A percentile compares a stretch with the other conserved stretches of the same genome.
phyloP scores from a whole-genome alignment of 2,329 filamentous ascomycete species.

The Byssothecium circinans region DNA sequence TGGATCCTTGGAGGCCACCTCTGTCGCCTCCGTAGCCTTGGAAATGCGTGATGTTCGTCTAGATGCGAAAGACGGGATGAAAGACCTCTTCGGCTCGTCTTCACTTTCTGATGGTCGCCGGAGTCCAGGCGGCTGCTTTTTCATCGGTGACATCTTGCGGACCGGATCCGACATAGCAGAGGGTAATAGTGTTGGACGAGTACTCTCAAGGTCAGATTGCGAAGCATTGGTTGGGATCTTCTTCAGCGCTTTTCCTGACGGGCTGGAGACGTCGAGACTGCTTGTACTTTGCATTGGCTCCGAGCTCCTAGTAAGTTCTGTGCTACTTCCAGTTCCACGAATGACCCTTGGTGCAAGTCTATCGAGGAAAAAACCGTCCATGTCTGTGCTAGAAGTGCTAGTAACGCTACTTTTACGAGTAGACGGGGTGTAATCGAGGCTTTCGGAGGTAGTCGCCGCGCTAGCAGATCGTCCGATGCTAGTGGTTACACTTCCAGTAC shows the following conservation, averaged over 20 bases:
- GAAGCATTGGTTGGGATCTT: conserved; percentile 23
- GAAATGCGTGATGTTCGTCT: conserved; percentile 32
- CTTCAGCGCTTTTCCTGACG: conserved; percentile 17
- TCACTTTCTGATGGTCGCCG: conserved; percentile 42
- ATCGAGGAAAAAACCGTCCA: conserved; percentile 52
- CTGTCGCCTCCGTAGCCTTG: conserved; percentile 24
- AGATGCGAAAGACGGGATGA: conserved; percentile 33
- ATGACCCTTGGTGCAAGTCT: conserved; percentile 49
- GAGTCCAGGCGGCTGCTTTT: conserved; percentile 28
- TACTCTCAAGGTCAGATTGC: conserved; percentile 20
- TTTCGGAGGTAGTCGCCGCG: conserved; percentile 44
- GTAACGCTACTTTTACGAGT: conserved; percentile 49
- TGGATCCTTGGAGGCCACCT: conserved; percentile 12
- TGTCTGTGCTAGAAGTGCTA: conserved; percentile 45
- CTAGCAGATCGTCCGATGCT: conserved; percentile 52
- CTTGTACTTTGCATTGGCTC: conserved; percentile 41
- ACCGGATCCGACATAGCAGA: conserved; percentile 43
- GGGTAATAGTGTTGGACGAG: conserved; percentile 34
- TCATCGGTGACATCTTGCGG: conserved; percentile 34
- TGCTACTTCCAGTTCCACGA: conserved; percentile 48
- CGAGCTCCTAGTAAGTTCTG: conserved; percentile 37
- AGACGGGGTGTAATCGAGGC: conserved; percentile 36
- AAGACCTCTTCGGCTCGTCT: conserved; percentile 38
- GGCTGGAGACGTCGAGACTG: conserved; percentile 33
- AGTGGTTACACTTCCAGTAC: conserved; percentile 55